Evolutionary conservation across 2,329 filamentous ascomycete species (phyloP), one percentile per base, ranked within the genome.

Genomic region (Rutstroemia sp.): DNA sequence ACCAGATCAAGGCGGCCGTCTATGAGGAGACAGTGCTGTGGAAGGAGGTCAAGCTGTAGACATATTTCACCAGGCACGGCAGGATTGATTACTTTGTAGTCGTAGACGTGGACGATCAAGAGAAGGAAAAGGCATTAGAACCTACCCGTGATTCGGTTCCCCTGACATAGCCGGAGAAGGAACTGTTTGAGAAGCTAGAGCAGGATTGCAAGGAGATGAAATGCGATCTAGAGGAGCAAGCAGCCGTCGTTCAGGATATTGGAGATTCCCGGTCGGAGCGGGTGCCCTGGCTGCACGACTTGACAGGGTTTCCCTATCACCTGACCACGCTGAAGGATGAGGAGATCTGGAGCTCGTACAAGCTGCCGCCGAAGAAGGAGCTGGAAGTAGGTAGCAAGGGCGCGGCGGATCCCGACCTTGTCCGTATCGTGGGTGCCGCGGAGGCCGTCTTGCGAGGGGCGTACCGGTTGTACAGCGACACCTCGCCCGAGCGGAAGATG

Each of bases 341-440:
- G 23, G 53, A 60, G 57, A 58, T 60, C 44, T 42, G 19, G 53
- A 9, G 34, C 44, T 57, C 45, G 14, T 61, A 63, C 34, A 53
- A 60, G 51, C 54, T 58, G 38, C 56, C 21, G 46, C 37, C 12
- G 17, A 57, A 60, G 53, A 57, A 54, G 47, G 51, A 57, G 27
- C 23, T 53, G 3, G 48, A 61, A 41, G 19, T 30, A 5, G 50
- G 23, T 42, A 14, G 17, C 27, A 21, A 50, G 38, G 39, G 49
- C 38, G 47, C 51, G 46, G 17, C 45, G 25, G 47, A 61, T 51
- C 58, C 47, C 51, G 21, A 56, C 19, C 57, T 59, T 4, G 34
- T 51, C n/a, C 49, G 57, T 17, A 58, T 60, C 23, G 39, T 60
- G 39, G 53, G 30, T 51, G 37, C 38, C 3, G 48, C 51, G n/a